Evolutionary conservation across 1,284 basidiomycete species (phyloP).

Genomic region (Takashimella koratensis): DNA sequence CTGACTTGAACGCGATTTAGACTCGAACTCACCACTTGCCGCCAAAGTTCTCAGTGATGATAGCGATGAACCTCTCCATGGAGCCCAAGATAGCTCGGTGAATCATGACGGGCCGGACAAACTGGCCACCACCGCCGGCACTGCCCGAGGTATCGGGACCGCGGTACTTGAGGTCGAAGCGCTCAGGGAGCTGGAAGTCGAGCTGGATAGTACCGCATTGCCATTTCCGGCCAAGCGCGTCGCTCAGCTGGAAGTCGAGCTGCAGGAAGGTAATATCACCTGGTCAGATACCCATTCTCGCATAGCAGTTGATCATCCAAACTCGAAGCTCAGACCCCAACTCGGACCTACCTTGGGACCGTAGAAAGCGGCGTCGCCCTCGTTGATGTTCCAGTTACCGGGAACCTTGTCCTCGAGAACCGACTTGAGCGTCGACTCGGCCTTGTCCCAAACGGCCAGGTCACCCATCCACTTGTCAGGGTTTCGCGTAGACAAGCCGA

Average conservation of each 20-base stretch:
- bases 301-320: no score
- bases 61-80: slow-evolving; percentile 93
- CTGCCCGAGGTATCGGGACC: slow-evolving; percentile 54
- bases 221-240: slow-evolving; percentile 88
- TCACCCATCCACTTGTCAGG: slow-evolving; percentile 92
- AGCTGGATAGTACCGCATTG: slow-evolving; percentile 96
- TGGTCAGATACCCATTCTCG: no score
- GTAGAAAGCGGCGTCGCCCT: slow-evolving; percentile 96
- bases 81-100: slow-evolving; percentile 95
- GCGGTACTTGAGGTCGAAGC: slow-evolving; percentile 93
- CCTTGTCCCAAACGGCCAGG: slow-evolving; percentile 83
- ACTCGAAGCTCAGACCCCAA: no score
- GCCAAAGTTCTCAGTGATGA: slow-evolving; percentile 94
- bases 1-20: not conserved
- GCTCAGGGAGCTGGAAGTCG: slow-evolving; percentile 98
- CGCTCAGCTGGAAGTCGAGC: slow-evolving; percentile 91
- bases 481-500: slow-evolving; percentile 87
- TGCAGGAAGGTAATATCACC: no score
- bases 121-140: slow-evolving; percentile 57
- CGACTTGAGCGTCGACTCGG: slow-evolving; percentile 76
- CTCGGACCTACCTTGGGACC: slow-evolving; percentile 71
- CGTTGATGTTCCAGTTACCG: slow-evolving; percentile 90
- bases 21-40: slow-evolving; percentile 90
- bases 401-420: slow-evolving; percentile 85
- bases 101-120: slow-evolving; percentile 89